These are phyloP conservation scores for Penicillium manginii DNA, from an alignment of 495 filamentous ascomycete species.

Conservation along the genomic window DNA sequence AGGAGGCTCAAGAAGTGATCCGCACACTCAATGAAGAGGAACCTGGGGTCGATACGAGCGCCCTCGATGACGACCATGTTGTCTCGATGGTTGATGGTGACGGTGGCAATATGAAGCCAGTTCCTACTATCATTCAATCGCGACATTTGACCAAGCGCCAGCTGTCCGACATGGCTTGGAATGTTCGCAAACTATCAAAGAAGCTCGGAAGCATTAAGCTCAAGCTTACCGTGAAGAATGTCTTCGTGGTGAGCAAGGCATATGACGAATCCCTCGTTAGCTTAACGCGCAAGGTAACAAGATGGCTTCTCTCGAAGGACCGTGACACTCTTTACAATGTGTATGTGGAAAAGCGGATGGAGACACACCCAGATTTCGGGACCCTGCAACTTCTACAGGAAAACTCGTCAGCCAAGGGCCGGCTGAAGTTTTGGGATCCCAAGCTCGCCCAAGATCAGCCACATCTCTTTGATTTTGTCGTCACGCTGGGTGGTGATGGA, in stretches of 20 bases:
- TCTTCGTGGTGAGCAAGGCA: constrained; percentile 89
- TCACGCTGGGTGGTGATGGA: constrained; percentile 95
- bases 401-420: constrained; percentile 55
- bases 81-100: constrained; percentile 29
- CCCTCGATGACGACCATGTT: constrained; percentile 21
- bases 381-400: constrained; percentile 60
- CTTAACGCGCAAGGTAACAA: constrained; percentile 74
- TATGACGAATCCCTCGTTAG: constrained; percentile 81
- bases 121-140: constrained; percentile 51
- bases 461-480: constrained; percentile 88
- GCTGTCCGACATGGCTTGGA: constrained; percentile 93
- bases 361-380: constrained; percentile 72
- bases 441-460: constrained; percentile 75
- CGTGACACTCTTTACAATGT: constrained; percentile 72
- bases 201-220: constrained; percentile 77
- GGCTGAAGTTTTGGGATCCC: constrained; percentile 82
- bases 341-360: constrained; percentile 75
- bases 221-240: constrained; percentile 75
- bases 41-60: constrained; percentile 21
- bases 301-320: constrained; percentile 84
- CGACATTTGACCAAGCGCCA: constrained; percentile 87
- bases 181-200: constrained; percentile 87
- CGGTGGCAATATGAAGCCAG: constrained; percentile 19
- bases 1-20: constrained; percentile 37
- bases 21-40: constrained; percentile 28